These are phyloP conservation scores for Chlamydomonas urium DNA, from an alignment of 139 green algal species.

Conservation along the genomic window DNA sequence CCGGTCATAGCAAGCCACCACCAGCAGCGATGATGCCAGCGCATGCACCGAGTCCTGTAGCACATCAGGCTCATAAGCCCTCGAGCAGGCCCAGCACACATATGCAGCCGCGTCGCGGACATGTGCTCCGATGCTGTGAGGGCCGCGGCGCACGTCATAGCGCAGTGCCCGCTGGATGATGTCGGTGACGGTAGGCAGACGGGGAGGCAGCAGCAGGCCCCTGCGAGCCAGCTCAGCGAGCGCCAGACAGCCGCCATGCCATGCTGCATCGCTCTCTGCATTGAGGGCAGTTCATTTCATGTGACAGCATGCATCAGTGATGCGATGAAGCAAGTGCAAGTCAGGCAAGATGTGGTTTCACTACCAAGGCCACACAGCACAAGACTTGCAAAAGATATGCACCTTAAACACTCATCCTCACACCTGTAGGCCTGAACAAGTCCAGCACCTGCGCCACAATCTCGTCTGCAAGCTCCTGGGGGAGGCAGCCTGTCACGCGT, in stretches of 20 bases:
- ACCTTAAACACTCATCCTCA: too few relatives aligned
- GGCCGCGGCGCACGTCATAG: constrained; percentile 87
- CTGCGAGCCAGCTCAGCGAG: constrained; percentile 90
- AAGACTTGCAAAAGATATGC: too few relatives aligned
- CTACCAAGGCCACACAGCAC: too few relatives aligned
- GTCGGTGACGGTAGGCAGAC: constrained; percentile 51
- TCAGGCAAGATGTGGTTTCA: too few relatives aligned
- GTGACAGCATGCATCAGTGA: neutral
- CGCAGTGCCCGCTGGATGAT: constrained; percentile 56
- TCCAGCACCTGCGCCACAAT: constrained; percentile 72
- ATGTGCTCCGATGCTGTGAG: constrained; percentile 86
- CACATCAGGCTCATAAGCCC: constrained; percentile 72
- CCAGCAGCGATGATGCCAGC: constrained; percentile 80
- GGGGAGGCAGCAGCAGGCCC: constrained; percentile 76
- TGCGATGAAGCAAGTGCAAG: too few relatives aligned
- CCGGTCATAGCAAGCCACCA: constrained; percentile 82
- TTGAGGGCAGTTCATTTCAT: neutral
- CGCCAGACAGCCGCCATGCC: constrained; percentile 94
- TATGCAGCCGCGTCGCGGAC: constrained; percentile 95
- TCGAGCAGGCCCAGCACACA: constrained; percentile 90
- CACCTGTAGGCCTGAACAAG: constrained; percentile 52
- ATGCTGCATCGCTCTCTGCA: constrained; percentile 70
- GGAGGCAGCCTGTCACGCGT: constrained; percentile 76
- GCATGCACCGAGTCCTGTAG: constrained; percentile 37
- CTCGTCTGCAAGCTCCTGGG: constrained; percentile 78